Evolutionary conservation across 495 filamentous ascomycete species (phyloP).

Genomic region (Chaetomium tenue): DNA sequence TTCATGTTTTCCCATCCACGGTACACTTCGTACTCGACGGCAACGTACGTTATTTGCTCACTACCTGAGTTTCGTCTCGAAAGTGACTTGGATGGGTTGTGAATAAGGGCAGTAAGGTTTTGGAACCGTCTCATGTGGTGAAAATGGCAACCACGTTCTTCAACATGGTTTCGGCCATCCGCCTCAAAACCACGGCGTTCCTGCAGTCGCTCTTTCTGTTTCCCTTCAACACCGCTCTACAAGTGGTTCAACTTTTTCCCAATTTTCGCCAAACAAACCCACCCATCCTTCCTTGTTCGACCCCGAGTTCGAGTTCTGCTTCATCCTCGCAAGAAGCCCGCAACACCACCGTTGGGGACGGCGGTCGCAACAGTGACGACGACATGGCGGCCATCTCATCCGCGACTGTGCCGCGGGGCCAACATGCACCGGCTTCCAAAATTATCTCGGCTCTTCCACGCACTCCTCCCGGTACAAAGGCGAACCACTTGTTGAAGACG

Average conservation of each 20-base stretch:
- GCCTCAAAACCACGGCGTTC: constrained; percentile 29
- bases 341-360: constrained; percentile 11
- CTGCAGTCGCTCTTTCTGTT: constrained; percentile 32
- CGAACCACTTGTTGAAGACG: constrained; percentile 12
- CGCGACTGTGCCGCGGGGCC: constrained; percentile 15
- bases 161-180: constrained; percentile 26
- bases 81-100: background rate
- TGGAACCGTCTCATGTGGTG: background rate
- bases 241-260: constrained; percentile 23
- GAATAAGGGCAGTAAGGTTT: background rate
- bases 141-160: constrained; percentile 34
- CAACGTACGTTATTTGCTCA: background rate
- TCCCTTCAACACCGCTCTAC: constrained; percentile 26
- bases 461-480: constrained; percentile 20
- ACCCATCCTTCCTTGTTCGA: constrained; percentile 15
- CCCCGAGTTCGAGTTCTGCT: constrained; percentile 9
- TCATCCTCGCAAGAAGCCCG: constrained; percentile 2
- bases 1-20: background rate
- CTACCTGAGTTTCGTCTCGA: background rate
- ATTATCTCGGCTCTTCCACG: constrained; percentile 27
- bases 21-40: background rate
- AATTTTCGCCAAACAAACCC: constrained; percentile 3
- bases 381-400: constrained; percentile 22
- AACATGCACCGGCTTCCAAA: constrained; percentile 16
- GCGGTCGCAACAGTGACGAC: constrained; percentile 2